Conservation (phyloP, 768 basidiomycete genomes). For the Naganishia vishniacii region DNA sequence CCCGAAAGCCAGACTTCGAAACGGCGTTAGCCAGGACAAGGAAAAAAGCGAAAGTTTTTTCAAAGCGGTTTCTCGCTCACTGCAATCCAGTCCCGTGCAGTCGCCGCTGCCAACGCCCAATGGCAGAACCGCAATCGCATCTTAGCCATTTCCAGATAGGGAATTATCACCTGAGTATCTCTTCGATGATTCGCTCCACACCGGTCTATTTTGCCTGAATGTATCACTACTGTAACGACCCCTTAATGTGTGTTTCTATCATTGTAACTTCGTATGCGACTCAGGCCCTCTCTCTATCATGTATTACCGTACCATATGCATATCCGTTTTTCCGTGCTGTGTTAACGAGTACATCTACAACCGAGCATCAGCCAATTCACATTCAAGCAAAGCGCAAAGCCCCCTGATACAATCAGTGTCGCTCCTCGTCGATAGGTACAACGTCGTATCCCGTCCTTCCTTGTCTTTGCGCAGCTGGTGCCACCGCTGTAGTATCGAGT, state of each 20-base stretch:
- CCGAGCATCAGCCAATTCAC: neutral
- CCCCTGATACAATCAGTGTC: constrained; percentile 4
- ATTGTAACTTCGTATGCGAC: neutral
- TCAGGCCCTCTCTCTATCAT: neutral
- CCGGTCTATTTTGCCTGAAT: neutral
- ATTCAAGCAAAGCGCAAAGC: too few species aligned
- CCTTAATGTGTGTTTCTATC: constrained; percentile 16
- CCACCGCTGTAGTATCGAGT: constrained; percentile 73
- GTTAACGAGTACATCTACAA: constrained; percentile 6
- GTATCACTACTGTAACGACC: constrained; percentile 17
- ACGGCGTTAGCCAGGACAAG: constrained; percentile 13
- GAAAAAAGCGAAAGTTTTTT: constrained; percentile 13
- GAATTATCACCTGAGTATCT: neutral
- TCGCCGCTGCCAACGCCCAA: constrained; percentile 9
- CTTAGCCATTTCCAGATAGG: neutral
- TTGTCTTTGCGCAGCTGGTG: constrained; percentile 63
- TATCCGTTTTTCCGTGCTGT: neutral
- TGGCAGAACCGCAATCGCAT: constrained; percentile 14
- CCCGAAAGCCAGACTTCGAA: constrained; percentile 1
- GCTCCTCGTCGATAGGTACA: constrained; percentile 46
- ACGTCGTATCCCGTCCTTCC: constrained; percentile 82
- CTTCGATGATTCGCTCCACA: neutral
- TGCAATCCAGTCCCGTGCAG: constrained; percentile 9
- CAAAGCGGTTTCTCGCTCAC: constrained; percentile 14
- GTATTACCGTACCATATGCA: neutral